Evolutionary conservation across 257 asterid species (phyloP).

Genomic region (Scutellaria galericulata): DNA sequence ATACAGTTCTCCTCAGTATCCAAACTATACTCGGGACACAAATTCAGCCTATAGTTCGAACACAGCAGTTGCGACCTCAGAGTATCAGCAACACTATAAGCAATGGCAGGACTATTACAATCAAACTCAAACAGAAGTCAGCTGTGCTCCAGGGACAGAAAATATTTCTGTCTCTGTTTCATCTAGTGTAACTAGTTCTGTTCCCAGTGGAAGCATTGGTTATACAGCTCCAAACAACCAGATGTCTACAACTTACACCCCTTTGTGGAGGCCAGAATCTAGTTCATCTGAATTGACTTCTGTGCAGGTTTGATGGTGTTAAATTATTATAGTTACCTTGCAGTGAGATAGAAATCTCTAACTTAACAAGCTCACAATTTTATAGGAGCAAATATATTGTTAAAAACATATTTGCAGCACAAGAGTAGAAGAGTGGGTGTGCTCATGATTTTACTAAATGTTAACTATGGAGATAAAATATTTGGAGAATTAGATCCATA

Average conservation of each 20-base stretch:
- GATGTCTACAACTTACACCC: slow-evolving; percentile 59
- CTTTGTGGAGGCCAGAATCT: slow-evolving; percentile 72
- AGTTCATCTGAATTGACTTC: slow-evolving; percentile 57
- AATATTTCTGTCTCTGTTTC: slow-evolving; percentile 62
- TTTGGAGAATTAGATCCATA: slow-evolving; percentile 18
- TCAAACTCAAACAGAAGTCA: slow-evolving; percentile 90
- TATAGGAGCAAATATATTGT: background rate
- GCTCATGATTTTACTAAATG: slow-evolving; percentile 18
- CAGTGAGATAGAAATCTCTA: slow-evolving; percentile 29
- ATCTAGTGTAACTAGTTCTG: slow-evolving; percentile 56
- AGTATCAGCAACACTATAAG: slow-evolving; percentile 77
- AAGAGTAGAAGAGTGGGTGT: slow-evolving; percentile 16
- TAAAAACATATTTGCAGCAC: slow-evolving; percentile 9
- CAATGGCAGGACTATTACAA: slow-evolving; percentile 95
- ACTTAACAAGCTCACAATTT: background rate
- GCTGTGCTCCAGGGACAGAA: slow-evolving; percentile 99
- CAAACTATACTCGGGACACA: slow-evolving; percentile 73
- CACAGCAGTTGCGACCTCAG: slow-evolving; percentile 59
- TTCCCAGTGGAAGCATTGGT: slow-evolving; percentile 63
- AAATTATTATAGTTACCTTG: slow-evolving; percentile 28
- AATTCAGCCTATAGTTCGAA: slow-evolving; percentile 75
- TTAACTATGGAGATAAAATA: slow-evolving; percentile 10
- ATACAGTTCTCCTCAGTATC: slow-evolving; percentile 75
- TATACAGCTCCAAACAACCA: slow-evolving; percentile 64
- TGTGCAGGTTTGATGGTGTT: slow-evolving; percentile 74